Base-by-base conservation (phyloP, 371 early-diverging fungal genomes). In the Rhizopus delemar region DNA sequence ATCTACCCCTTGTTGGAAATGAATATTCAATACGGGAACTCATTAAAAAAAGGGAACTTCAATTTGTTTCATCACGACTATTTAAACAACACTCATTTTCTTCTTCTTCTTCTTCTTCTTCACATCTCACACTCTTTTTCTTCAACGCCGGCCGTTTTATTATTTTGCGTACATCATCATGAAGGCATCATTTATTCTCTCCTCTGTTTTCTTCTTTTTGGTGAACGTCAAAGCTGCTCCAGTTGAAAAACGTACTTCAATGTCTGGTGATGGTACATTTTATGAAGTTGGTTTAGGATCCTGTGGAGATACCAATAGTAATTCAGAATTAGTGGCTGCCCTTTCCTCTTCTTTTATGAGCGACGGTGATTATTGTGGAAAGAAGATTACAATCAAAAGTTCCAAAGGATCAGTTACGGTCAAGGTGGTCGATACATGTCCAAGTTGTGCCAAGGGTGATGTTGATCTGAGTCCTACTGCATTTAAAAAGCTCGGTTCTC, bases 401-500 rank as follows among this genome's bases (percentile, higher is more conserved):
- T 6, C 43, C n/a, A n/a, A n/a, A 13, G n/a, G n/a, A 62, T 39
- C 31, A 7, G 69, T 74, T 15, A 72, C 32, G 16, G 51, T 72
- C 28, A 60, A 51, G 11, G 60, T 71, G 8, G 69, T 72, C 16
- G 53, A 59, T 54, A 75, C 78, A 3, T 85, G 86, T 52, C 82
- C 81, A 2, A 57, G 51, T 2, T 85, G 86, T 60, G 43, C 16
- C 7, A 9, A 35, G 7, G 79, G 76, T 3, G 65, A 62, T 63
- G 32, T 85, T 22, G 84, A 65, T 53, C 11, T 65, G 9, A 70
- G 71, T 13, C 74, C 76, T 11, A 48, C 77, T 33, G 81, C 83
- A 4, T 84, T 84, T 54, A 52, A 69, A 8, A 56, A 79, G 41
- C 55, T 85, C 15, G 81, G 60, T 34, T 12, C 52, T n/a, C 35